phyloP scores from a whole-genome alignment of 2,329 filamentous ascomycete genomes.

The Pestalotiopsis sp. region DNA sequence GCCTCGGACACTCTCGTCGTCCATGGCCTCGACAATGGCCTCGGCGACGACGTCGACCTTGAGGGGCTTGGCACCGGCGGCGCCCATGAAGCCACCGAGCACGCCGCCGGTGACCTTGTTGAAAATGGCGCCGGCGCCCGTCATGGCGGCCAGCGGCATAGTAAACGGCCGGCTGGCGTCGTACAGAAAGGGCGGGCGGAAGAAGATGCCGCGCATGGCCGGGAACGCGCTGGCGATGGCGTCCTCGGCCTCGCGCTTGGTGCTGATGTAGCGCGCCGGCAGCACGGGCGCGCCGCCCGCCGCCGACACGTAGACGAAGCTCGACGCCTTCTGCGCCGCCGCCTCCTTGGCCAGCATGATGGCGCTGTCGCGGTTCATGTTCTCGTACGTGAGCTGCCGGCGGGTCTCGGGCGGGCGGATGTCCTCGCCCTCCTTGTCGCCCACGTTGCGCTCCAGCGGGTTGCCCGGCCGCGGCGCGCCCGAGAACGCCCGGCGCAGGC shows the following conservation, averaged over 20 bases:
- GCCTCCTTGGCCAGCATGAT: slow-evolving; percentile 81
- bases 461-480: slow-evolving; percentile 62
- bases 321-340: slow-evolving; percentile 59
- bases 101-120: slow-evolving; percentile 77
- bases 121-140: slow-evolving; percentile 71
- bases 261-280: slow-evolving; percentile 81
- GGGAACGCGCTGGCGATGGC: slow-evolving; percentile 73
- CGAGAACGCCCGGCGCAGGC: slow-evolving; percentile 77
- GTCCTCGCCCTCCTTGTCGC: slow-evolving; percentile 43
- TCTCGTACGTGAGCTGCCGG: slow-evolving; percentile 87
- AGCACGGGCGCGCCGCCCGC: slow-evolving; percentile 83
- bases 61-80: slow-evolving; percentile 81
- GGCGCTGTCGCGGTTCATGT: slow-evolving; percentile 93
- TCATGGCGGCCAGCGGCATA: slow-evolving; percentile 77
- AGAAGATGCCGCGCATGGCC: slow-evolving; percentile 74
- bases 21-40: slow-evolving; percentile 84
- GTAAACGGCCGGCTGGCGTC: slow-evolving; percentile 81
- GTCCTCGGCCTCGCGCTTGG: slow-evolving; percentile 87
- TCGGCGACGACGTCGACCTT: slow-evolving; percentile 86
- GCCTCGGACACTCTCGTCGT: slow-evolving; percentile 71
- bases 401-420: slow-evolving; percentile 66
- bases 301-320: slow-evolving; percentile 88
- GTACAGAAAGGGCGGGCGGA: slow-evolving; percentile 87
- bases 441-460: slow-evolving; percentile 59
- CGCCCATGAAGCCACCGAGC: slow-evolving; percentile 75